Evolutionary conservation across 768 basidiomycete species (phyloP), one percentile per base, ranked within the genome.

Genomic region (Sutorius australiensis): DNA sequence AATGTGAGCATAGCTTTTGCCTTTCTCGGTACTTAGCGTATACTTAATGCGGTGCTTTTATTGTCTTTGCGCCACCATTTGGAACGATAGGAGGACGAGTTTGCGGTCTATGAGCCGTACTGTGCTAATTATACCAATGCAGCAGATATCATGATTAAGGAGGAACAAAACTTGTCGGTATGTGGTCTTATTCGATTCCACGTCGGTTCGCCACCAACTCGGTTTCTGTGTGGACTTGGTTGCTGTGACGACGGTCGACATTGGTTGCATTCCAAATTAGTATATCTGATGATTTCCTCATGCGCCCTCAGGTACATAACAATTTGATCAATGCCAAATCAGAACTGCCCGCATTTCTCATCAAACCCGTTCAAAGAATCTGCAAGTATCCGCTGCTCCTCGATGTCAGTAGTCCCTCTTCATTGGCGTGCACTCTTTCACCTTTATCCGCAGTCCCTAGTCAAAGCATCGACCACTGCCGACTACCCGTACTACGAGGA

Each of bases 321-420:
- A 80, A 86, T 71, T 76, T 92, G 76, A 89, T 95, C 73, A 90
- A 92, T 61, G 86, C 87, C 63, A 89, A 89, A 68, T 87, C 89
- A 66, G 97, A 99, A 65, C 78, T 99, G 31, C 90, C 92, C 54
- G 93, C 92, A 9, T 95, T 98, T 74, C 83, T 98, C 55, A 98
- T 98, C 79, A 98, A 98, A 75, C 97, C 97, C 7, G 89, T 99
- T 45, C 97, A 99, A 70, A 85, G 97, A 56, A 88, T 98, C 61
- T 97, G 95, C 81, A 98, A 98, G 78, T 98, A 98, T 70, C 95
- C 95, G 24, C 78, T 99, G 13, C 81, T 98, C 21, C 83, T 99
- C 62, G 89, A 91, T 68, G 93, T 93, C 65, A 66, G 86, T 75
- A 30, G 33, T 46, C 47, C 56, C 54, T 36, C 38, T 51, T 48